phyloP scores from a whole-genome alignment of 495 filamentous ascomycete genomes.

The Penicillium goetzii region DNA sequence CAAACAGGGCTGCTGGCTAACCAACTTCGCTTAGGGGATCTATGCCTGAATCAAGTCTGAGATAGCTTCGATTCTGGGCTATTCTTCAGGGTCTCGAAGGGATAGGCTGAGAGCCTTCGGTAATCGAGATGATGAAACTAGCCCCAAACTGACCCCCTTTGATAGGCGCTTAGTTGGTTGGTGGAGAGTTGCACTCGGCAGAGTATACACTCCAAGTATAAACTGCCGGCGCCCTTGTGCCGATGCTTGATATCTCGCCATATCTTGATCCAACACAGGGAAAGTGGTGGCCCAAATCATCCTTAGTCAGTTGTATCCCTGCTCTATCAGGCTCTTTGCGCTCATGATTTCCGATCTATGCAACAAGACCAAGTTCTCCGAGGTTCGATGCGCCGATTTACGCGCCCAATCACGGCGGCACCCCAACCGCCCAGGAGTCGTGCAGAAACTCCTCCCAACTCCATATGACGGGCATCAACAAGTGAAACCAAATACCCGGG shows the following conservation, averaged over 20 bases:
- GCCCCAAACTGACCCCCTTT: background rate
- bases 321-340: background rate
- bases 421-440: slow-evolving; percentile 15
- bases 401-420: slow-evolving; percentile 23
- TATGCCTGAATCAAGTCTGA: background rate
- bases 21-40: background rate
- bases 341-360: background rate
- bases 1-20: background rate
- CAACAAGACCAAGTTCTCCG: background rate
- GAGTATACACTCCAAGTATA: background rate
- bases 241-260: background rate
- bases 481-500: background rate
- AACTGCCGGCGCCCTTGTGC: background rate
- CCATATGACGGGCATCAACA: background rate
- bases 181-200: background rate
- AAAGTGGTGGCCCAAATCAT: background rate
- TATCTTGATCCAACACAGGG: background rate
- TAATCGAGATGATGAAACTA: background rate
- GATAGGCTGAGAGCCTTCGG: slow-evolving; percentile 4
- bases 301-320: background rate
- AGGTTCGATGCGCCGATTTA: slow-evolving; percentile 2
- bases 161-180: background rate
- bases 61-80: background rate
- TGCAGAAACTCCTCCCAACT: background rate
- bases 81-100: background rate